These are phyloP conservation scores for Malus sylvestris DNA, from an alignment of 306 rosid genomes.

Conservation along the genomic window DNA sequence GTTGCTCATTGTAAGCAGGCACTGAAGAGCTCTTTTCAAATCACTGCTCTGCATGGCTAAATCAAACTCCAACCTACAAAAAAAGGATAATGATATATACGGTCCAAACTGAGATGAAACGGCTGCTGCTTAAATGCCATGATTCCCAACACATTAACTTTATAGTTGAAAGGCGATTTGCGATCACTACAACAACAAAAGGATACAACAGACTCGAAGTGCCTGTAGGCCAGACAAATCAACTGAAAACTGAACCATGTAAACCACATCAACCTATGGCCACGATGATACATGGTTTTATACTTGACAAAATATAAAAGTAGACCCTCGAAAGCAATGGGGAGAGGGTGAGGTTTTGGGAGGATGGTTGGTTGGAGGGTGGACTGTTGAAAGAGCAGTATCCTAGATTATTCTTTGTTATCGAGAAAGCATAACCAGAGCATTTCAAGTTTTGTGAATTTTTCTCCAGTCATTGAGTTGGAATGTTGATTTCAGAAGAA, in stretches of 20 bases:
- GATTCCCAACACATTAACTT: not conserved
- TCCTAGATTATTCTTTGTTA: too few relatives aligned
- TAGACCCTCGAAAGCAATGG: not conserved
- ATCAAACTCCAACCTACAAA: conserved; percentile 90
- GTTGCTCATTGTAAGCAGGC: conserved; percentile 98
- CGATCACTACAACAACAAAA: not conserved
- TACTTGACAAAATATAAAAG: not conserved
- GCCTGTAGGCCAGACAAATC: not conserved
- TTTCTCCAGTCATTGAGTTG: too few relatives aligned
- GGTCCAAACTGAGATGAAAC: not conserved
- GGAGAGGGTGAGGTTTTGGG: too few relatives aligned
- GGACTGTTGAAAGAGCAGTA: too few relatives aligned
- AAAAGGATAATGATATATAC: not conserved
- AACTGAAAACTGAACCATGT: not conserved
- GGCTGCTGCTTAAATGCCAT: not conserved
- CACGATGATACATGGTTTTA: not conserved
- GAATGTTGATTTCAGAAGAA: too few relatives aligned
- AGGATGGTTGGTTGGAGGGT: too few relatives aligned
- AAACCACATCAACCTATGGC: not conserved
- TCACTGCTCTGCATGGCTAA: conserved; percentile 95
- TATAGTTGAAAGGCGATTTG: not conserved
- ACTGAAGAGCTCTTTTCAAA: conserved; percentile 96
- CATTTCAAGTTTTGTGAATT: too few relatives aligned
- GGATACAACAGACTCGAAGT: not conserved
- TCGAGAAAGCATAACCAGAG: too few relatives aligned